Evolutionary conservation across 2,329 filamentous ascomycete genomes (phyloP).

Genomic region (Chaetomium olivaceum): DNA sequence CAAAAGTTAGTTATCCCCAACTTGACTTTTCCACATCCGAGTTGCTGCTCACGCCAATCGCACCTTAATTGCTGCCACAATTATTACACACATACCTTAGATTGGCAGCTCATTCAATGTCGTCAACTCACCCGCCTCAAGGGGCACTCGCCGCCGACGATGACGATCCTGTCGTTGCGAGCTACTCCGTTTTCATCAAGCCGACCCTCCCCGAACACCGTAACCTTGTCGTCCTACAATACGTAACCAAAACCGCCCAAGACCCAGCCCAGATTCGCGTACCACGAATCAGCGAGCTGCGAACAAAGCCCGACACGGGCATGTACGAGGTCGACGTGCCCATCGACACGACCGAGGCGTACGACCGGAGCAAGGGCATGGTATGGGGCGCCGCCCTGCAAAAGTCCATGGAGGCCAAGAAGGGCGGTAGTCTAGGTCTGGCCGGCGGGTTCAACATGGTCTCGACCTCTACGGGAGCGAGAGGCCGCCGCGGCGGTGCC

Average conservation of each 20-base stretch:
- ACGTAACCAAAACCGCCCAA: constrained; percentile 72
- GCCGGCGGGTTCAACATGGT: constrained; percentile 72
- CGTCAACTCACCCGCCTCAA: not conserved
- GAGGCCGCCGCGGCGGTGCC: constrained; percentile 35
- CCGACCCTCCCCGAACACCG: constrained; percentile 63
- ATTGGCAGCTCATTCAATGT: constrained; percentile 3
- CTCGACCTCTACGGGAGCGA: constrained; percentile 39
- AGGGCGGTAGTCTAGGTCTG: constrained; percentile 66
- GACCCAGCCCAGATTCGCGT: constrained; percentile 55
- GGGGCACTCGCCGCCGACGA: constrained; percentile 40
- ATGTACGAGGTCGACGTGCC: constrained; percentile 93
- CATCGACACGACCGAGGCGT: constrained; percentile 69
- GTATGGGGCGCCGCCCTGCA: constrained; percentile 78
- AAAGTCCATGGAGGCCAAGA: constrained; percentile 58
- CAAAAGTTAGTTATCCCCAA: not conserved
- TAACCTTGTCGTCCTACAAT: constrained; percentile 81
- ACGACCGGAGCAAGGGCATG: constrained; percentile 81
- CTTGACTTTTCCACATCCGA: not conserved
- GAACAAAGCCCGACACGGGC: constrained; percentile 77
- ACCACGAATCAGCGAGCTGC: constrained; percentile 69
- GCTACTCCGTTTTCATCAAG: constrained; percentile 86
- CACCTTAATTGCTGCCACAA: not conserved
- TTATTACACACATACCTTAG: not conserved
- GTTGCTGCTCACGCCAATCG: not conserved
- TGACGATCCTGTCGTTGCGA: constrained; percentile 68